Evolutionary conservation across 139 green algal species (phyloP), one percentile per base, ranked within the genome.

Genomic region (Pycnococcus provasolii): DNA sequence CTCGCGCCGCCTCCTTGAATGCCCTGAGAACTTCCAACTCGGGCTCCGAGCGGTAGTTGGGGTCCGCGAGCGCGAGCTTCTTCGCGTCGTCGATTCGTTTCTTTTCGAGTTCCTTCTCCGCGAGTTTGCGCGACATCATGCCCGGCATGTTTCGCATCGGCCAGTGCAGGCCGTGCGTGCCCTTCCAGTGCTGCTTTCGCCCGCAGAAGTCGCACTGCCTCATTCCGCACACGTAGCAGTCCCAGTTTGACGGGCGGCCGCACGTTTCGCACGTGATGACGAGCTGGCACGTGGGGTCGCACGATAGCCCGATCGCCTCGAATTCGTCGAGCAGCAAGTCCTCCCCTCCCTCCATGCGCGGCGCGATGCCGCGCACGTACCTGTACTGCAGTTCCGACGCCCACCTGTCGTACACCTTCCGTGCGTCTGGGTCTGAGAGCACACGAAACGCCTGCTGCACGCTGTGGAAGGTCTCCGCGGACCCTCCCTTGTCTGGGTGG

Each of bases 181-280:
- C 78, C 80, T 87, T 88, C 83, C 85, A 90, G 76, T 95, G 88
- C 52, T 77, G 77, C 60, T 87, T 84, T 15, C 88, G 75, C 1
- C 81, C 85, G 73, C 88, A 95, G 66, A 95, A 91, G 55, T 89
- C 86, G 67, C 88, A 95, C 62, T 42, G 87, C 1, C 73, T 58
- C 80, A 87, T 87, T 45, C 67, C 66, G 71, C 85, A 90, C 1
- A 76, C 85, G 77, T 79, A 89, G 76, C 85, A 90, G 63, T 86
- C 69, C 66, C 78, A 83, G 11, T 81, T 95, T 45, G 88, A 82
- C 1, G 89, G 89, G 3, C 89, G 70, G 6, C 80, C 46, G 72
- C 88, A 95, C 53, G 92, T 77, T 68, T 94, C 89, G 64, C 89
- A 95, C 0, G 81, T 85, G 2, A 92, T 81, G 42, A 94, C 89